These are phyloP conservation scores for Penicillium sp. DNA, from an alignment of 2,329 filamentous ascomycete genomes.

Conservation along the genomic window DNA sequence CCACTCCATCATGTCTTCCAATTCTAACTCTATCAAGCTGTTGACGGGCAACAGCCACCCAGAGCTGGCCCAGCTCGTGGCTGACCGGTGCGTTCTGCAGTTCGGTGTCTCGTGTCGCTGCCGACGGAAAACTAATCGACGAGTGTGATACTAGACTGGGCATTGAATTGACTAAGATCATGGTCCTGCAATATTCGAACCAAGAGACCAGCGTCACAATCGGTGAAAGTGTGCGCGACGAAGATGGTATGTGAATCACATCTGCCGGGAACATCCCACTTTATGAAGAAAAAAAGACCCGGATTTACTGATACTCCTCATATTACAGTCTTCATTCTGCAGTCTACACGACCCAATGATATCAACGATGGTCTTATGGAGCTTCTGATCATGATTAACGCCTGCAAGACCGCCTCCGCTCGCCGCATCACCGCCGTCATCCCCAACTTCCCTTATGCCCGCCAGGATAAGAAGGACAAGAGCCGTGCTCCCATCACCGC, in stretches of 20 bases:
- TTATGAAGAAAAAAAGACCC: background rate
- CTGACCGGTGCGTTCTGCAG: conserved; percentile 59
- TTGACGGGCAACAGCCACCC: conserved; percentile 77
- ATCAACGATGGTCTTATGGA: conserved; percentile 99
- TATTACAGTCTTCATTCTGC: conserved; percentile 81
- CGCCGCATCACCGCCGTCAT: conserved; percentile 93
- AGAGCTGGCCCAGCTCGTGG: conserved; percentile 70
- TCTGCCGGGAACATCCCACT: no score
- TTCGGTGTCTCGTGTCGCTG: background rate
- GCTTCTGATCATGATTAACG: conserved; percentile 96
- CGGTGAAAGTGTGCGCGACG: conserved; percentile 92
- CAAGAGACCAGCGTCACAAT: conserved; percentile 75
- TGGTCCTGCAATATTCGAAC: conserved; percentile 70
- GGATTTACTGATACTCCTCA: conserved; percentile 13
- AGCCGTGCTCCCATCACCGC: conserved; percentile 95
- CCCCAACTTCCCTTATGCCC: conserved; percentile 94
- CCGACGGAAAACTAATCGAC: conserved; percentile 17
- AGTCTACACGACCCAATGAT: conserved; percentile 91
- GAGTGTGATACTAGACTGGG: conserved; percentile 59
- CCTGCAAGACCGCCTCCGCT: conserved; percentile 83
- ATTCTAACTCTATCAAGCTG: conserved; percentile 76
- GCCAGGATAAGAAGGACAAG: conserved; percentile 98
- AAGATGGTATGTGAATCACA: conserved; percentile 68
- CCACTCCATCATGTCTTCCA: conserved; percentile 63
- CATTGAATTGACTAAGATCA: conserved; percentile 70